These are phyloP conservation scores for Leccinum subtestaceum DNA, from an alignment of 768 basidiomycete genomes.

Conservation along the genomic window DNA sequence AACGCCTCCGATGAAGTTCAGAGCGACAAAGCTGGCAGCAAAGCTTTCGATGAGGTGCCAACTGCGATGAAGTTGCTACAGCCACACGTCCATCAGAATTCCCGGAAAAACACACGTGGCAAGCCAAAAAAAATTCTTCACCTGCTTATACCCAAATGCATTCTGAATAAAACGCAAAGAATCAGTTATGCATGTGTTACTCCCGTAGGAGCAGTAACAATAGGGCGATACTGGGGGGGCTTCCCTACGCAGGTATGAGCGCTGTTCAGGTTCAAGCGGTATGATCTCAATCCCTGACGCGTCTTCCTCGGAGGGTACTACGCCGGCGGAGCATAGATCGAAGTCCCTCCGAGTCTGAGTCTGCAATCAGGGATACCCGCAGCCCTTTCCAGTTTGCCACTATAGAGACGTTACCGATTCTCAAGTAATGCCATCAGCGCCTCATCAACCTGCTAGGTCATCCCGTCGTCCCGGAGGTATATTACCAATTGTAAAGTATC, in stretches of 20 bases:
- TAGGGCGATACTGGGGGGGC: slow-evolving; percentile 66
- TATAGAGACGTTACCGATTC: slow-evolving; percentile 72
- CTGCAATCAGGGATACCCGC: slow-evolving; percentile 76
- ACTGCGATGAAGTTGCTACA: slow-evolving; percentile 78
- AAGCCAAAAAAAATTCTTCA: slow-evolving; percentile 25
- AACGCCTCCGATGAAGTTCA: slow-evolving; percentile 88
- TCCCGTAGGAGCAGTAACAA: slow-evolving; percentile 40
- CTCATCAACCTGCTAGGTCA: slow-evolving; percentile 30
- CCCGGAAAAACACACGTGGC: background rate
- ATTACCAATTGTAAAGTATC: slow-evolving; percentile 63
- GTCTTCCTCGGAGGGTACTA: slow-evolving; percentile 20
- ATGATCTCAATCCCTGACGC: slow-evolving; percentile 84
- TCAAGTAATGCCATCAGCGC: slow-evolving; percentile 31
- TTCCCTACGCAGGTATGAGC: slow-evolving; percentile 98
- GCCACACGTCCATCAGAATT: background rate
- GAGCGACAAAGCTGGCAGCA: slow-evolving; percentile 82
- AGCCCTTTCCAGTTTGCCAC: slow-evolving; percentile 75
- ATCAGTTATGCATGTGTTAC: slow-evolving; percentile 50
- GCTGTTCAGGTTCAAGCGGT: slow-evolving; percentile 98
- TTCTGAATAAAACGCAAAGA: slow-evolving; percentile 42
- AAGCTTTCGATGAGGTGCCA: slow-evolving; percentile 86
- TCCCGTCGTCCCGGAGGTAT: slow-evolving; percentile 25
- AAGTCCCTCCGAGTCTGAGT: slow-evolving; percentile 24
- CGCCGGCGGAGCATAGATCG: slow-evolving; percentile 9
- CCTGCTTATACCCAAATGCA: slow-evolving; percentile 80